These are phyloP conservation scores for Pleomassaria siparia DNA, from an alignment of 2,329 filamentous ascomycete genomes.

Conservation along the genomic window DNA sequence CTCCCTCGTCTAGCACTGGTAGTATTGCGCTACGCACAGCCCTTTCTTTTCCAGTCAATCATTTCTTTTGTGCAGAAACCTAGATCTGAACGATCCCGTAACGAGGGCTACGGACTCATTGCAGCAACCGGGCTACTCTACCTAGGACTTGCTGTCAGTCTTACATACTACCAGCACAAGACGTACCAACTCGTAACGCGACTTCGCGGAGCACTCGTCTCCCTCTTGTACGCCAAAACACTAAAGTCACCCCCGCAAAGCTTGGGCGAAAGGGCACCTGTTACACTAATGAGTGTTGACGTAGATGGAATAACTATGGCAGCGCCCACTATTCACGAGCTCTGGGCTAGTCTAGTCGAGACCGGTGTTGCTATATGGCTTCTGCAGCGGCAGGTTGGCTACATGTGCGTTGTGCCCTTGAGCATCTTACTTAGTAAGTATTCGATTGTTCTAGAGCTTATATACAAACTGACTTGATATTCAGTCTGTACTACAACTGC, in stretches of 20 bases:
- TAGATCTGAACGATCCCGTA: background rate
- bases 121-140: conserved; percentile 9
- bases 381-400: background rate
- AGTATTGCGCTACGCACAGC: conserved; percentile 7
- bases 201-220: conserved; percentile 5
- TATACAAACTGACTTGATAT: background rate
- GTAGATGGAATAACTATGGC: conserved; percentile 5
- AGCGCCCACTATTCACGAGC: background rate
- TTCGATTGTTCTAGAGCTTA: too few relatives aligned
- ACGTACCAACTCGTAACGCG: conserved; percentile 8
- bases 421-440: background rate
- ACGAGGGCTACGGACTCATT: conserved; percentile 7
- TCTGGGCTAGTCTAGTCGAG: background rate
- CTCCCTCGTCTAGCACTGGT: conserved; percentile 4
- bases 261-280: background rate
- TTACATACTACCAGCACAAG: conserved; percentile 12
- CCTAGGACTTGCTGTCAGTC: conserved; percentile 3
- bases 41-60: conserved; percentile 8
- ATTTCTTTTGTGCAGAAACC: background rate
- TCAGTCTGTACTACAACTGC: background rate
- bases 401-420: background rate
- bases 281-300: conserved; percentile 9
- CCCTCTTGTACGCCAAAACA: conserved; percentile 8
- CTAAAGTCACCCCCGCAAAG: background rate
- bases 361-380: background rate